Evolutionary conservation across 257 asterid species (phyloP).

Genomic region (Solanum appendiculatum): DNA sequence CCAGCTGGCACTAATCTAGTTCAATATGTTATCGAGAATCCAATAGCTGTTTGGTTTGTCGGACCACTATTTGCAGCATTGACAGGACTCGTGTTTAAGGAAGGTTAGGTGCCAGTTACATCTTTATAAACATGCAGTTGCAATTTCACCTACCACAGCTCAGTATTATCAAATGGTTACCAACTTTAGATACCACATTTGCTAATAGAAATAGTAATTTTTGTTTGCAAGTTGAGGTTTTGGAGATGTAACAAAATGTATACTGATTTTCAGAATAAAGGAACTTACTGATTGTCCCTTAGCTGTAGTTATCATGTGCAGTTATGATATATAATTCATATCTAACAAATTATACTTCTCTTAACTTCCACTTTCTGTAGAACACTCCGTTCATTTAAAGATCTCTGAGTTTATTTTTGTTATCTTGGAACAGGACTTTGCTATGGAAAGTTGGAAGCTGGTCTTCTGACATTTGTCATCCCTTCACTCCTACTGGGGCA

Average conservation of each 20-base stretch:
- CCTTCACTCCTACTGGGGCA: constrained; percentile 84
- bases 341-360: neutral
- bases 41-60: constrained; percentile 73
- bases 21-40: constrained; percentile 63
- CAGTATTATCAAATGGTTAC: neutral
- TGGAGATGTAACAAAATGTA: neutral
- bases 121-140: neutral
- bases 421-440: constrained; percentile 53
- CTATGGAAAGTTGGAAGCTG: constrained; percentile 94
- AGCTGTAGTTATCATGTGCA: neutral
- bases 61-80: constrained; percentile 86
- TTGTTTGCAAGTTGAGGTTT: neutral
- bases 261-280: neutral
- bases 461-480: constrained; percentile 61
- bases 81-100: constrained; percentile 92
- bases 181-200: neutral
- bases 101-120: constrained; percentile 33
- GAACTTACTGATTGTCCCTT: neutral
- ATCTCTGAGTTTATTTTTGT: neutral
- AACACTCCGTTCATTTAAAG: neutral
- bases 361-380: neutral
- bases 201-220: neutral
- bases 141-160: neutral
- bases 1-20: constrained; percentile 58
- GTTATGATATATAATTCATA: neutral